Evolutionary conservation across 306 rosid species (phyloP), one percentile per base, ranked within the genome.

Genomic region (Pyrus betulifolia): DNA sequence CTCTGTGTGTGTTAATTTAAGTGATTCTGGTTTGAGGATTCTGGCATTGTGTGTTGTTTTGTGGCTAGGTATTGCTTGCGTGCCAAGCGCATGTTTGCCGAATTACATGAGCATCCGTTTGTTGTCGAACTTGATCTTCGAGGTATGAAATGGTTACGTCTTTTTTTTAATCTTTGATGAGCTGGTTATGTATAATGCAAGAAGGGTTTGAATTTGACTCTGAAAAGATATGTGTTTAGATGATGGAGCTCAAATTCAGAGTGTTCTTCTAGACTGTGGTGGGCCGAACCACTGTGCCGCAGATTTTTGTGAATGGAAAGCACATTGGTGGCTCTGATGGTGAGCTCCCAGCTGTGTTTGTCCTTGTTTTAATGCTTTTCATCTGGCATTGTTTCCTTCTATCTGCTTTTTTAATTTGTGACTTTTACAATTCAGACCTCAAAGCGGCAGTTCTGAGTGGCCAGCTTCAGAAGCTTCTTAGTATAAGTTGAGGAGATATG

Each of bases 291-390:
- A 91, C 97, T 21, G 98, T 94, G 22, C 98, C 98, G 1, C 98
- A 92, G 83, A 81, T 95, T 15, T 95, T 92, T 82, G 96, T 95
- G 58, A 84, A 87, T 77, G 97, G 96, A 78, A 95, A 90, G 81
- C 98, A 90, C 81, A 82, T 95, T 69, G 98, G 97, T 79, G 98
- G 97, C 74, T 90, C 88, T 66, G 97, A 92, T 82, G 97, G 97
- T 92, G 79, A 79, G 91, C 85, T 78, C 74, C 78, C 69, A 22
- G 18, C 70, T 78, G 73, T 31, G 54, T 79, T 55, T 66, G 14
- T 19, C 46, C 23, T 28, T 63, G 46, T 35, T 14, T 30, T 33
- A 15, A 6, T 66, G 51, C 30, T 40, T 55, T 57, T 57, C 11
- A 12, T 61, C 11, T 75, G 75, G 22, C 3, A 12, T 23, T 54